phyloP scores from a whole-genome alignment of 23 red algal genomes.

The Chondrus crispus region DNA sequence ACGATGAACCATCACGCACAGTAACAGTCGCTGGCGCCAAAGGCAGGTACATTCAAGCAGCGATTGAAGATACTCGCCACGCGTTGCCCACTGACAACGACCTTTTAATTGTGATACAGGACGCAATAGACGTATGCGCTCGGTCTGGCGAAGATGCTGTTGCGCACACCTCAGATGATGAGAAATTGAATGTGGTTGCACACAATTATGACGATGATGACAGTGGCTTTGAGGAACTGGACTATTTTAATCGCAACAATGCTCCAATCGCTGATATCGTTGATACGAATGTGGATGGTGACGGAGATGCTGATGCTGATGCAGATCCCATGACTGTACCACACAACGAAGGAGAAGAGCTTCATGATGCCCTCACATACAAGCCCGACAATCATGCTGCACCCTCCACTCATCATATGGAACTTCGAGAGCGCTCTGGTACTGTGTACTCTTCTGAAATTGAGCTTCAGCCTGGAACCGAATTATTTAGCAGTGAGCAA shows the following conservation, averaged over 20 bases:
- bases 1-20: not conserved
- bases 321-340: too few species aligned
- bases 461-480: not conserved
- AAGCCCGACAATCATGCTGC: too few species aligned
- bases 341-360: too few species aligned
- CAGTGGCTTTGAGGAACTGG: not conserved
- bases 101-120: not conserved
- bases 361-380: too few species aligned
- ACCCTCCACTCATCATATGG: too few species aligned
- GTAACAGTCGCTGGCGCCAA: not conserved
- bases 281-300: too few species aligned
- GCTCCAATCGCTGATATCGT: too few species aligned
- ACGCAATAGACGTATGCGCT: not conserved
- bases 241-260: too few species aligned
- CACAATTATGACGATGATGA: not conserved
- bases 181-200: too few species aligned
- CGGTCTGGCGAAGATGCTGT: not conserved
- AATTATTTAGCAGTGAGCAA: not conserved
- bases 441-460: not conserved
- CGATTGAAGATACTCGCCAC: not conserved
- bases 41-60: not conserved
- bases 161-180: too few species aligned
- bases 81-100: not conserved
- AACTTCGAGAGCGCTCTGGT: too few species aligned
- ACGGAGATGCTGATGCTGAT: too few species aligned